Evolutionary conservation across 352 stramenopile species (phyloP), one percentile per base, ranked within the genome.

Genomic region (Thraustochytrium sp.): DNA sequence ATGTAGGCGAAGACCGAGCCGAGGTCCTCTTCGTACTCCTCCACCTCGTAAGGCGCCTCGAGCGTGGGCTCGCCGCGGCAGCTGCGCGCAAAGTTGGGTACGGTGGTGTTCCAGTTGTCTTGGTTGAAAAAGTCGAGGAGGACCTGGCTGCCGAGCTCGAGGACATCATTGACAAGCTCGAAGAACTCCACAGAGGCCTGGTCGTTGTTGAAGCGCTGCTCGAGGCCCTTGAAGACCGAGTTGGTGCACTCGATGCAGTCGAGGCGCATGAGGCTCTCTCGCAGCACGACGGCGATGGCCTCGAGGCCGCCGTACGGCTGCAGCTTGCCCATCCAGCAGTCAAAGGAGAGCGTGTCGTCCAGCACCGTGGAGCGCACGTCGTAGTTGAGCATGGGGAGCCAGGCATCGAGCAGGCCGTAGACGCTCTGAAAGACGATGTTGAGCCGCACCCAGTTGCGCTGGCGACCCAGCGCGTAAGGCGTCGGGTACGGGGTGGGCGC

Each of bases 301-400:
- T 29, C 55, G n/a, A 23, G 37, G 18, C 63, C 5, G 31, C 63
- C 23, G 5, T 5, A 23, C 26, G 5, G 5, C 18, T 75, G 37
- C 26, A 75, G 63, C 63, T 64, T 75, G n/a, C 37, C 46, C 34
- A 75, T 5, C 63, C 63, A 75, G 63, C 63, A 75, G 34, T 61
- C 16, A 18, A 75, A 21, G 5, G 5, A 5, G n/a, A 75, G 63
- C 26, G 23, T 16, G 37, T 75, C 38, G 5, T 75, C 5, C 63
- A 75, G n/a, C 31, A 16, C 40, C 5, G 46, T 75, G 5, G 31
- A 63, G 5, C 13, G 5, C 5, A 75, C 38, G 31, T 76, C n/a
- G 63, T 75, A 75, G 34, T 62, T 5, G 5, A 63, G 26, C 5
- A 75, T 13, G 5, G 74, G 74, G 37, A 75, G 5, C 5, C 5